Conservation (phyloP, 495 filamentous ascomycete species). For the Daldinia childiae region DNA sequence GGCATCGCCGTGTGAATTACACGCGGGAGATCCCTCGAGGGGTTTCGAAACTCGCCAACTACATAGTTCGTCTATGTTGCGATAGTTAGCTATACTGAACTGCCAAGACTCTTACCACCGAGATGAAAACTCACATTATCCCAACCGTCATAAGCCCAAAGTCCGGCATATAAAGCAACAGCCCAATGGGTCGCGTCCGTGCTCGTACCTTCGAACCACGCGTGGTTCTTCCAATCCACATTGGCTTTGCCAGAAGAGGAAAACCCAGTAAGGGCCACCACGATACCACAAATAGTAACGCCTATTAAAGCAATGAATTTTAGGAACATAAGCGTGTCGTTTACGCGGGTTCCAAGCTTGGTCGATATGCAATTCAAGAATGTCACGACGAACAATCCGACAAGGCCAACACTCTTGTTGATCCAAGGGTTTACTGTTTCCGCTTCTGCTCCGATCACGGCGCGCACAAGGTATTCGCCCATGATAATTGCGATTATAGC, state of each 20-base stretch:
- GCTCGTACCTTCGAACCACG: constrained; percentile 90
- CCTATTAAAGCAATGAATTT: constrained; percentile 91
- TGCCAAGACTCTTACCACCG: not conserved
- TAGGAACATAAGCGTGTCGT: constrained; percentile 93
- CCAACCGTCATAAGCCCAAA: constrained; percentile 99
- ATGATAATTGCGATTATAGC: constrained; percentile 98
- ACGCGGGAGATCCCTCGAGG: constrained; percentile 86
- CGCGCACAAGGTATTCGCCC: constrained; percentile 93
- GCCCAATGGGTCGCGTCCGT: constrained; percentile 84
- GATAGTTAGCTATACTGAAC: constrained; percentile 26
- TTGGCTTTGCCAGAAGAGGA: constrained; percentile 79
- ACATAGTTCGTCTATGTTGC: constrained; percentile 87
- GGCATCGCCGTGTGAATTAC: constrained; percentile 98
- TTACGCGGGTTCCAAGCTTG: constrained; percentile 80
- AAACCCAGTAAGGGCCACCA: constrained; percentile 87
- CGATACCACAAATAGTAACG: constrained; percentile 86
- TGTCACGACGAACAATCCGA: constrained; percentile 78
- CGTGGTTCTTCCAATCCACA: constrained; percentile 83
- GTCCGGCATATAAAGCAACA: constrained; percentile 90
- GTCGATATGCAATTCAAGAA: constrained; percentile 91
- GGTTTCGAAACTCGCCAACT: constrained; percentile 93
- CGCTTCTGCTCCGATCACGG: constrained; percentile 80
- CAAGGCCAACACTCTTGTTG: constrained; percentile 86
- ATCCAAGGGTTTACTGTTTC: constrained; percentile 83
- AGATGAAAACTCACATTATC: constrained; percentile 78